Evolutionary conservation across 192 early-diverging fungal genomes (phyloP), one percentile per base, ranked within the genome.

Genomic region (Backusella tarrabulga): DNA sequence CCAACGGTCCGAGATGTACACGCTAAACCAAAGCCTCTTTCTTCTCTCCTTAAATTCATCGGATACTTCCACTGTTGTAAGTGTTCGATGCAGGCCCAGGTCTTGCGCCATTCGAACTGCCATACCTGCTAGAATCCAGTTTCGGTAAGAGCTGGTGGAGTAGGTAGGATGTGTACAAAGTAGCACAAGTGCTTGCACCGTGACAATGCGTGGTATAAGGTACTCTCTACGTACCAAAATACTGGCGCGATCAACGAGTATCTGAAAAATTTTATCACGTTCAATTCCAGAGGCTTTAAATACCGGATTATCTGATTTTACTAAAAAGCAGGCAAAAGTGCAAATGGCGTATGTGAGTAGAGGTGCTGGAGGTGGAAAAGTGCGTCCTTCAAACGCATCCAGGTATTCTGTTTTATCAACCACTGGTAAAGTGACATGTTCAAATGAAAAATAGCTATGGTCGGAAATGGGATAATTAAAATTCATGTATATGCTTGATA

Each of bases 91-190:
- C 52, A 95, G 85, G 14, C 93, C 93, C 67, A 95, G 63, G 75
- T 95, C 93, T 80, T 93, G 92, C 5, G 93, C 93, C 85, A 93
- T 92, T 52, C 92, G 80, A 26, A 90, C 90, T 23, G 92, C 93
- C 91, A 82, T 82, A 3, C 80, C 80, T 9, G 77, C 69, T 12
- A 60, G 44, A 32, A 82, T 78, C 80, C 80, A 82, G 21, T 71
- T 74, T 15, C 73, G 72, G 42, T 82, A 75, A 6, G 70, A 46
- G 11, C 44, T 73, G 1, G 67, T 46, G 15, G 77, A 35, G 52
- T 67, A 75, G 26, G 73, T 76, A 3, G 80, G 80, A 36, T 92
- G 88, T 15, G 82, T 81, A 17, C 88, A 83, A 80, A 93, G 83
- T n/a, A 95, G 74, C 50, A 93, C 63, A 68, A 95, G 80, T 0